Percentiles rank a stretch among this genome's conserved stretches.
Evolutionary conservation across 1,284 basidiomycete genomes (phyloP).

Genomic region (Rhodotorula sp.): DNA sequence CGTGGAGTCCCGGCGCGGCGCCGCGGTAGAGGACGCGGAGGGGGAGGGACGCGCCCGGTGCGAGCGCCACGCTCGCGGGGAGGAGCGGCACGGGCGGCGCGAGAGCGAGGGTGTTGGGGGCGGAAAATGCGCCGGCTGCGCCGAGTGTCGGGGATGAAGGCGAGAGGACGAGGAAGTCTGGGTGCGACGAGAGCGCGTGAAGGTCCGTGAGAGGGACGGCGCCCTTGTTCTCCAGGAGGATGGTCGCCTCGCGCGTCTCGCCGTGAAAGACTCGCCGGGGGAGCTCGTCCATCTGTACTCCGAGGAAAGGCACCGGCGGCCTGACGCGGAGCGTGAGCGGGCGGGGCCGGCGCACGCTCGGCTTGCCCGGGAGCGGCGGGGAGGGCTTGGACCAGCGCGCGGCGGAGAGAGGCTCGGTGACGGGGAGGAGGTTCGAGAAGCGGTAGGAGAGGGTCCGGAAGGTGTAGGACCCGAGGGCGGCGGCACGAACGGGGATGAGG

Average conservation of each 20-base stretch:
- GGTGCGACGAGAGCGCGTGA: conserved; percentile 46
- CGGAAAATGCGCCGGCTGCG: too few relatives aligned
- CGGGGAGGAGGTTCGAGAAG: conserved; percentile 54
- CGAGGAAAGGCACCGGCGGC: conserved; percentile 45
- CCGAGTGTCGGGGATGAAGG: neutral
- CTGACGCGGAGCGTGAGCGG: conserved; percentile 51
- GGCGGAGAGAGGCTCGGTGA: conserved; percentile 50
- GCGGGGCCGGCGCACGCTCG: conserved; percentile 53
- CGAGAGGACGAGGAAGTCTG: conserved; percentile 29
- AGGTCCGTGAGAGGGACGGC: conserved; percentile 45
- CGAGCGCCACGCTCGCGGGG: neutral
- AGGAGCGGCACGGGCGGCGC: conserved; percentile 1
- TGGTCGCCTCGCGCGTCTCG: conserved; percentile 42
- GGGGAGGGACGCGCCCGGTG: conserved; percentile 17
- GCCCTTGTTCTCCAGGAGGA: conserved; percentile 51
- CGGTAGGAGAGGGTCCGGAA: conserved; percentile 50
- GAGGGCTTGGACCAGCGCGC: conserved; percentile 50
- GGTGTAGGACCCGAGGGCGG: conserved; percentile 42
- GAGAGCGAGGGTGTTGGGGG: conserved; percentile 16
- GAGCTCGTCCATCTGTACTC: conserved; percentile 18
- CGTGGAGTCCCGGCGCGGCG: conserved; percentile 6
- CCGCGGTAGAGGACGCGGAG: conserved; percentile 25
- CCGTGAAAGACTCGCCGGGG: conserved; percentile 48
- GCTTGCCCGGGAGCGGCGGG: conserved; percentile 12
- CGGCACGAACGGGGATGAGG: conserved; percentile 46